phyloP scores from a whole-genome alignment of 257 asterid species.

The Solanum chmielewskii region DNA sequence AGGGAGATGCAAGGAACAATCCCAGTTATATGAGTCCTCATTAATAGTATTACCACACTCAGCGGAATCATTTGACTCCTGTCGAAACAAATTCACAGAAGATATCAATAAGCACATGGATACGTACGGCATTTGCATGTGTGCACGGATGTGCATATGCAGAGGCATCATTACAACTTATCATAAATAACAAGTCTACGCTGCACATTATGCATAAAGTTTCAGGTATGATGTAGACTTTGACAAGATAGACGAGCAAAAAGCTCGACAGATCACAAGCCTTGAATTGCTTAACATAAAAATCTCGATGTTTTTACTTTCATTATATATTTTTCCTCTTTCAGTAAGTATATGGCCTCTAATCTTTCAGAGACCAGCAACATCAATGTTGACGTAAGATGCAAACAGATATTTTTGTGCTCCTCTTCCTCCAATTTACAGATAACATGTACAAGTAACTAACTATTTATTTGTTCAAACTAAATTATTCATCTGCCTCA shows the following conservation, averaged over 20 bases:
- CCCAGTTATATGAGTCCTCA: constrained; percentile 39
- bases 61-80: constrained; percentile 32
- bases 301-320: neutral
- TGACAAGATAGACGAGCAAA: neutral
- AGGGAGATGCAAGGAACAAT: constrained; percentile 90
- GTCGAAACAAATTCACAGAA: constrained; percentile 8
- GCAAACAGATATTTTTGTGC: neutral
- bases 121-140: neutral
- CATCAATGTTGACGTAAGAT: neutral
- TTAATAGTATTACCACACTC: constrained; percentile 1
- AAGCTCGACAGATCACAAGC: neutral
- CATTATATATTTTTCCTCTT: neutral
- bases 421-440: neutral
- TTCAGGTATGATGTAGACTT: neutral
- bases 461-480: neutral
- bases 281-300: neutral
- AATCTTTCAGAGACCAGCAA: neutral
- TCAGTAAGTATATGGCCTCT: neutral
- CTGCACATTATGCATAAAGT: neutral
- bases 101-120: neutral
- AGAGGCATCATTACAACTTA: neutral
- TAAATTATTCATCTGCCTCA: neutral
- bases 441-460: neutral
- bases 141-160: neutral
- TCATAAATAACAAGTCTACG: neutral